phyloP scores from a whole-genome alignment of 2,329 filamentous ascomycete genomes.

The Colletotrichum salicis region DNA sequence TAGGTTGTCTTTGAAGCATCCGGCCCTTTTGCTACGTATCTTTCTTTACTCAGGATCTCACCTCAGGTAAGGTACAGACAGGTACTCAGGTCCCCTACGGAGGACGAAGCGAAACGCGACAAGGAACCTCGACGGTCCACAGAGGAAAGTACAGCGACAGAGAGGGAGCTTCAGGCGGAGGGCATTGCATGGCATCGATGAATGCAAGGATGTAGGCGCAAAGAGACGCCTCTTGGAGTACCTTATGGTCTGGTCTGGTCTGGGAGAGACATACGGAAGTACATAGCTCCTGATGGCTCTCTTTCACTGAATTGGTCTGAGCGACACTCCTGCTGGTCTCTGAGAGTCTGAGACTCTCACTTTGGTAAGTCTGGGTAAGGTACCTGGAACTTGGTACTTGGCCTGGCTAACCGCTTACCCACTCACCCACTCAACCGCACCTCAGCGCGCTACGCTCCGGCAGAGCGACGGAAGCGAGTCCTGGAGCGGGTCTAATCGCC shows the following conservation, averaged over 20 bases:
- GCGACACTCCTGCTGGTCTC: not conserved
- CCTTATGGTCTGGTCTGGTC: too few relatives aligned
- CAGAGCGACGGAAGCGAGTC: slow-evolving; percentile 30
- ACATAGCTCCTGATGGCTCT: not conserved
- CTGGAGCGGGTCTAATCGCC: slow-evolving; percentile 16
- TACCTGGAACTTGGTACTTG: not conserved
- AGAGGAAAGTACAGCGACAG: not conserved
- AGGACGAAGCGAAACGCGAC: not conserved
- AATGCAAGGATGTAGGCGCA: too few relatives aligned
- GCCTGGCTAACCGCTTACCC: not conserved
- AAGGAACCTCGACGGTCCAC: not conserved
- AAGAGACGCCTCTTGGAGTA: too few relatives aligned
- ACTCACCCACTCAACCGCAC: not conserved
- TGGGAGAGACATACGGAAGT: not conserved
- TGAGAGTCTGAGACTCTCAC: too few relatives aligned
- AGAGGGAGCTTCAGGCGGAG: not conserved
- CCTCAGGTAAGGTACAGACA: too few relatives aligned
- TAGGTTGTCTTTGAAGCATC: not conserved
- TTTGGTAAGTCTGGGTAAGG: too few relatives aligned
- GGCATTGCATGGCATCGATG: too few relatives aligned
- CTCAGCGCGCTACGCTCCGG: slow-evolving; percentile 15
- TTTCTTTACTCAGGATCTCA: too few relatives aligned
- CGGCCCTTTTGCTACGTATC: not conserved
- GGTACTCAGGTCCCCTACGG: too few relatives aligned
- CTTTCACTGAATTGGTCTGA: not conserved